These are phyloP conservation scores for Tulasnella sp. DNA, from an alignment of 768 basidiomycete species.

Conservation along the genomic window DNA sequence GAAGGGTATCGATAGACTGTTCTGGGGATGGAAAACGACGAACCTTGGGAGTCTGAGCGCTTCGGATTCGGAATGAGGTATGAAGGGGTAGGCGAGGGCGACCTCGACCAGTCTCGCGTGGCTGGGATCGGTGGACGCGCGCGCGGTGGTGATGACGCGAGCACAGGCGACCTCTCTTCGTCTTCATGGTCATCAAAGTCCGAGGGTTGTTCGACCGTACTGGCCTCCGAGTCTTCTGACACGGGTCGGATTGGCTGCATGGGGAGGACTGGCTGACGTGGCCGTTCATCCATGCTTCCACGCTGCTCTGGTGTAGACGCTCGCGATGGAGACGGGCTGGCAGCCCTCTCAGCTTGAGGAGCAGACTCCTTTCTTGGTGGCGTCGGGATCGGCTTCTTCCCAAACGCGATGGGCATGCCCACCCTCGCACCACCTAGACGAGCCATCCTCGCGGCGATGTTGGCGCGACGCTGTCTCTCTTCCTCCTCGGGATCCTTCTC, in stretches of 20 bases:
- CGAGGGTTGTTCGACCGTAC: too few relatives aligned
- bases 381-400: conserved; percentile 35
- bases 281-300: too few relatives aligned
- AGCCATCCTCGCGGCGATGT: conserved; percentile 88
- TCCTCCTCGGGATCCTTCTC: conserved; percentile 38
- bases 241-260: too few relatives aligned
- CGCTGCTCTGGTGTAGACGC: too few relatives aligned
- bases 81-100: conserved; percentile 2
- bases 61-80: not conserved
- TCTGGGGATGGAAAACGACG: conserved; percentile 14
- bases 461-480: conserved; percentile 67
- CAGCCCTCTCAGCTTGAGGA: conserved; percentile 11
- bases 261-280: too few relatives aligned
- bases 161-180: too few relatives aligned
- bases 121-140: conserved; percentile 9
- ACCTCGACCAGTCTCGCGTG: conserved; percentile 6
- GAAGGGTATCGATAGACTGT: conserved; percentile 14
- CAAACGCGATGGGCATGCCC: conserved; percentile 72
- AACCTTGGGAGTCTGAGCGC: conserved; percentile 14
- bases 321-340: not conserved
- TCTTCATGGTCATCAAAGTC: too few relatives aligned
- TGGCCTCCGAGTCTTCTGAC: too few relatives aligned
- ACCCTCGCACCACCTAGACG: conserved; percentile 76
- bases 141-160: conserved; percentile 12
- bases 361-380: not conserved